These are phyloP conservation scores for Hypoxylon fuscum DNA, from an alignment of 495 filamentous ascomycete species.

Conservation along the genomic window DNA sequence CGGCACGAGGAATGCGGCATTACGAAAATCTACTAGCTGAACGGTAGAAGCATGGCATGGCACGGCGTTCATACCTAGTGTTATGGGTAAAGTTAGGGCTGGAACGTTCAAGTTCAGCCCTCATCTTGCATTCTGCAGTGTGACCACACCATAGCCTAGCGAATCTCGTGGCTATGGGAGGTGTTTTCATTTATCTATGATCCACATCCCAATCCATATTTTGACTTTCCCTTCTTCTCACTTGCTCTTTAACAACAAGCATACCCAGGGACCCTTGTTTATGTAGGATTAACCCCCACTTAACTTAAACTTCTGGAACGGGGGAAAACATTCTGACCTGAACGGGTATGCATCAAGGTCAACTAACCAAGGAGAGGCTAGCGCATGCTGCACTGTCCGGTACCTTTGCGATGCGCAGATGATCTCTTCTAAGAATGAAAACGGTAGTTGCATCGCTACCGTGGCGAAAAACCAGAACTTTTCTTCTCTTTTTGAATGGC, in stretches of 20 bases:
- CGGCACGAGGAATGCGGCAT: neutral
- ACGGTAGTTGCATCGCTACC: conserved; percentile 11
- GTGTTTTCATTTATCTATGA: neutral
- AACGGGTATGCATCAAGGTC: conserved; percentile 25
- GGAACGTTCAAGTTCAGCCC: conserved; percentile 20
- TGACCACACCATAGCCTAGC: conserved; percentile 25
- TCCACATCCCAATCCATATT: neutral
- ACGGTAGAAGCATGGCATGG: neutral
- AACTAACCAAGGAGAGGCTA: no score
- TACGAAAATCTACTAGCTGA: conserved; percentile 13
- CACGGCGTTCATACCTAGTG: neutral
- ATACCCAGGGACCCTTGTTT: conserved; percentile 3
- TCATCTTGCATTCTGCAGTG: conserved; percentile 37
- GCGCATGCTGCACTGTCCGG: conserved; percentile 19
- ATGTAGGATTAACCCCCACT: conserved; percentile 25
- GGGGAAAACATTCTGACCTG: conserved; percentile 16
- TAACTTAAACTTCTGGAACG: conserved; percentile 22
- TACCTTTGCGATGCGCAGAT: conserved; percentile 24
- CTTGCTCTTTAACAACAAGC: conserved; percentile 2
- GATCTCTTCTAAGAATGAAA: conserved; percentile 11
- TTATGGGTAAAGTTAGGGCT: conserved; percentile 17
- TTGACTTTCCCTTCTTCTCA: neutral
- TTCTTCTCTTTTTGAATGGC: neutral
- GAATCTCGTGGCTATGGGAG: conserved; percentile 18
- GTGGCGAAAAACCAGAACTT: neutral